Evolutionary conservation across 495 filamentous ascomycete species (phyloP).

Genomic region (Podospora australis): DNA sequence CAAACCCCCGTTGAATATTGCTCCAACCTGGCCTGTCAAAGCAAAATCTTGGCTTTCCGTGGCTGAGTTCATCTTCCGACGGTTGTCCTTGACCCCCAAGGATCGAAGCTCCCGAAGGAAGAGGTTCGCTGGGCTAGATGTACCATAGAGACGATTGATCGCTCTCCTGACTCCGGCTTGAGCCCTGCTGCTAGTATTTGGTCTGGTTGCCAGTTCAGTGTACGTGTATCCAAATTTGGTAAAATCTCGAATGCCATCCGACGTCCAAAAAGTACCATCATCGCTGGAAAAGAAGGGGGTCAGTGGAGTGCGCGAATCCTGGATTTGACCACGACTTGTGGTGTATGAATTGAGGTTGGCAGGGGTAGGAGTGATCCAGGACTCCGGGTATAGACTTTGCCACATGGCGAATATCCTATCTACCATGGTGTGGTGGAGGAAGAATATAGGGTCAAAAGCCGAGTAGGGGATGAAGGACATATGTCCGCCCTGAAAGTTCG

Average conservation of each 20-base stretch:
- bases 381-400: slow-evolving; percentile 58
- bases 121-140: slow-evolving; percentile 32
- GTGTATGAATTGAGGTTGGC: slow-evolving; percentile 48
- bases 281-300: slow-evolving; percentile 40
- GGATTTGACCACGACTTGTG: slow-evolving; percentile 32
- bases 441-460: slow-evolving; percentile 70
- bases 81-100: slow-evolving; percentile 2
- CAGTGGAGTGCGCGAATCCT: slow-evolving; percentile 34
- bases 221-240: slow-evolving; percentile 56
- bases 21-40: too few species aligned
- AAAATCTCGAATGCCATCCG: slow-evolving; percentile 36
- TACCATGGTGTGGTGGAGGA: slow-evolving; percentile 58
- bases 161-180: slow-evolving; percentile 32
- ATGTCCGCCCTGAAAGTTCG: slow-evolving; percentile 43
- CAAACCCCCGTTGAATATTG: slow-evolving; percentile 22
- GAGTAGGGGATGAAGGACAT: slow-evolving; percentile 61
- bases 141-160: slow-evolving; percentile 52
- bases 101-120: slow-evolving; percentile 16
- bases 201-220: slow-evolving; percentile 38
- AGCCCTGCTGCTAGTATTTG: slow-evolving; percentile 19
- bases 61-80: neutral
- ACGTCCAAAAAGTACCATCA: slow-evolving; percentile 46
- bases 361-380: slow-evolving; percentile 45
- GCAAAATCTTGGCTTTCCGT: too few species aligned
- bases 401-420: slow-evolving; percentile 68